Percentiles rank a stretch among this genome's conserved stretches.
phyloP scores from a whole-genome alignment of 2,329 filamentous ascomycete genomes.

The Ustulina deusta region DNA sequence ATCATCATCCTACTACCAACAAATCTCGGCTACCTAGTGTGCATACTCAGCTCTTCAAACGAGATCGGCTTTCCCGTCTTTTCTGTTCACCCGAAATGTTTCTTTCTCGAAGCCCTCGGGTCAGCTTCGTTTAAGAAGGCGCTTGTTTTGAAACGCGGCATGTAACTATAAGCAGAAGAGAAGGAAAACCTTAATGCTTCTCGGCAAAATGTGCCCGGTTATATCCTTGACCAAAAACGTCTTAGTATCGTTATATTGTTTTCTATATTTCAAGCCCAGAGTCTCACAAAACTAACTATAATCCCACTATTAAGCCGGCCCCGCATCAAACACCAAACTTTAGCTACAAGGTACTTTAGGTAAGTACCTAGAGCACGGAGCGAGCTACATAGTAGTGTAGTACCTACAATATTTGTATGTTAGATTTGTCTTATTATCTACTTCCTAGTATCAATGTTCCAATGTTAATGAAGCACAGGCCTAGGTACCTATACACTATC shows the following conservation, averaged over 20 bases:
- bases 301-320: conserved; percentile 15
- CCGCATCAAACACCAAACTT: conserved; percentile 6
- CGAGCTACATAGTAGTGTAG: no score
- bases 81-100: not conserved
- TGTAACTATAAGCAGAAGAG: no score
- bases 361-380: no score
- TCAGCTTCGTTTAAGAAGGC: not conserved
- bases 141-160: not conserved
- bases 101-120: not conserved
- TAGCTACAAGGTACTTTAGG: not conserved
- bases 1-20: not conserved
- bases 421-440: not conserved
- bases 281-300: conserved; percentile 11
- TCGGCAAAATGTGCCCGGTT: not conserved
- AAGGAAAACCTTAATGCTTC: not conserved
- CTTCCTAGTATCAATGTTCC: not conserved
- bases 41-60: not conserved
- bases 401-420: no score
- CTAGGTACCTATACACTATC: not conserved
- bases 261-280: conserved; percentile 9
- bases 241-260: not conserved
- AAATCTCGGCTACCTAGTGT: not conserved
- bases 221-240: not conserved
- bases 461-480: not conserved
- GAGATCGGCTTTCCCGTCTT: not conserved